Evolutionary conservation across 345 rosid species (phyloP), one percentile per base, ranked within the genome.

Genomic region (Brassica cretica): DNA sequence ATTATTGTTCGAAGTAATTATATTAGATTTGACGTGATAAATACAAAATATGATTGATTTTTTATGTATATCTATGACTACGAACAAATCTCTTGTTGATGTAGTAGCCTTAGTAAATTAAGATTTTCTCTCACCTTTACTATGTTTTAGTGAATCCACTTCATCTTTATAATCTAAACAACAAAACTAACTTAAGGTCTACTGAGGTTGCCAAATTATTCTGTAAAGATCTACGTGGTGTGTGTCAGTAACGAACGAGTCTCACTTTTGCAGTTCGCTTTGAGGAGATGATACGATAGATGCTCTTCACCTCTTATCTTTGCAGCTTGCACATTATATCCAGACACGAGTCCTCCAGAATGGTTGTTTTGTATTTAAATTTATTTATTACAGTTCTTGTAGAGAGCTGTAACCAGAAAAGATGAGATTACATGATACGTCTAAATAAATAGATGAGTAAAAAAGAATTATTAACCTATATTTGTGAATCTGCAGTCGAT

Each of bases 311-410:
- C 56, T 51, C 14, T 56, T 56, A 11, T 65, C 72, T 25, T 65
- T 37, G 68, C 69, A 9, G 51, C 69, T 39, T 65, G 51, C 81
- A 71, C 51, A 71, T 71, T 6, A 55, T 55, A 39, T 71, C 51
- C 46, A 4, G 66, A 71, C 81, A 77, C 81, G 76, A 71, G 72
- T 77, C 66, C 27, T 71, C 64, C 70, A 39, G 41, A 30, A 18
- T 37, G 6, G 6, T 77, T 53, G n/a, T 55, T 53, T 27, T 5
- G 3, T 33, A 39, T 77, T 18, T 1, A 32, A 21, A 49, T 10
- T 15, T 5, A 1, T 46, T 62, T 15, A 14, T 69, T 11, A 62
- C 29, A 46, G 19, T 75, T 65, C 29, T 32, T 14, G 56, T 51
- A 51, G 56, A 21, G 25, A 61, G 74, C 79, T 76, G 68, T 49